Conservation (phyloP, 2,329 filamentous ascomycete genomes). For the Monilinia polystroma region DNA sequence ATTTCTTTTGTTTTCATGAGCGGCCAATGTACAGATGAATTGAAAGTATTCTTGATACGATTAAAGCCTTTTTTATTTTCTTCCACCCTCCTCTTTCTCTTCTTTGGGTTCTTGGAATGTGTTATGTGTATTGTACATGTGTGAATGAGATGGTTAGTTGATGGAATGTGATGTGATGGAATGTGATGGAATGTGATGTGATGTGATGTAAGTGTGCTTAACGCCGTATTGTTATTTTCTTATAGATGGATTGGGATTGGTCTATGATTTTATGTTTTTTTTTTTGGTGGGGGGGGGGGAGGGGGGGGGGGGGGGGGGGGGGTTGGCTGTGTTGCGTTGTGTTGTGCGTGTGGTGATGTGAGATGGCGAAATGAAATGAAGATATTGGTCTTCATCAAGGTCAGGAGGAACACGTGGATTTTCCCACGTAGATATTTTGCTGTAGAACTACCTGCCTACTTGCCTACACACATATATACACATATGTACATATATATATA, state of each 20-base stretch:
- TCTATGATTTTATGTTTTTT: not conserved
- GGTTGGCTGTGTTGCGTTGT: too few relatives aligned
- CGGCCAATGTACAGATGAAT: not conserved
- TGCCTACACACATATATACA: too few relatives aligned
- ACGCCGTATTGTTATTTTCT: not conserved
- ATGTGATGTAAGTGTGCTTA: not conserved
- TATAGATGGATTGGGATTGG: not conserved
- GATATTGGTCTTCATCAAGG: too few relatives aligned
- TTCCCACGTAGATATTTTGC: too few relatives aligned
- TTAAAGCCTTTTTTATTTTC: not conserved
- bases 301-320: too few relatives aligned
- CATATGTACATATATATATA: too few relatives aligned
- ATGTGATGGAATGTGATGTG: not conserved
- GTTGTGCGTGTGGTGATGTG: not conserved
- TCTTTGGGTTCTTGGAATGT: not conserved
- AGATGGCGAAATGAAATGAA: too few relatives aligned
- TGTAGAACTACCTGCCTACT: not conserved
- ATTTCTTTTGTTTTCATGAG: not conserved
- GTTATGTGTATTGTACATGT: too few relatives aligned
- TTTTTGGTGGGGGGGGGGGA: too few relatives aligned
- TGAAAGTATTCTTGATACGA: not conserved
- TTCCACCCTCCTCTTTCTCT: not conserved
- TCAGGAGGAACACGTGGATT: too few relatives aligned
- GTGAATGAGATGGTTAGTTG: too few relatives aligned
- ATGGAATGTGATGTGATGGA: too few relatives aligned